A percentile compares a stretch with the other conserved stretches of the same genome.
Evolutionary conservation across 345 rosid species (phyloP).

Genomic region (Moricandia arvensis): DNA sequence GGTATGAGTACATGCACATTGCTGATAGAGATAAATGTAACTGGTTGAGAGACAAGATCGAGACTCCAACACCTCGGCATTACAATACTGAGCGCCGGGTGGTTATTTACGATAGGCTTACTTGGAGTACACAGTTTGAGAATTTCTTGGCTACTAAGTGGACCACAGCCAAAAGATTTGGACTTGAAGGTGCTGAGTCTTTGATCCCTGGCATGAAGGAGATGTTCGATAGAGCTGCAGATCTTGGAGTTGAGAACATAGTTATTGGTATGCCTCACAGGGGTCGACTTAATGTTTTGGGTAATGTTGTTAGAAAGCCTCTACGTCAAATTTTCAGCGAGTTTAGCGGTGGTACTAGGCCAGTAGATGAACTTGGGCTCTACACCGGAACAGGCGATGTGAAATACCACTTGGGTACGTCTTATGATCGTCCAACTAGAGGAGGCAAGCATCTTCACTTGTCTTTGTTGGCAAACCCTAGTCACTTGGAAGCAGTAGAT

Average conservation of each 20-base stretch:
- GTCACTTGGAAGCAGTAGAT: conserved; percentile 88
- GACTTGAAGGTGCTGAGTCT: conserved; percentile 92
- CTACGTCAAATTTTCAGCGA: conserved; percentile 78
- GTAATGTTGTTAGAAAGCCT: conserved; percentile 79
- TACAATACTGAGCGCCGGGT: conserved; percentile 64
- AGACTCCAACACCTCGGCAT: conserved; percentile 73
- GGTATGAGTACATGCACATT: conserved; percentile 83
- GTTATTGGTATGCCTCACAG: conserved; percentile 84
- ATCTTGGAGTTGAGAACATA: conserved; percentile 81
- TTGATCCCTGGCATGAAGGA: conserved; percentile 90
- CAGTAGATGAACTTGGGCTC: conserved; percentile 75
- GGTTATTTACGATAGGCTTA: conserved; percentile 77
- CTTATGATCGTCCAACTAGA: conserved; percentile 85
- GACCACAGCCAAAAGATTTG: conserved; percentile 86
- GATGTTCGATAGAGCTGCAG: conserved; percentile 76
- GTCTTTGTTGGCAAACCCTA: conserved; percentile 84
- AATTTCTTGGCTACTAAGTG: conserved; percentile 85
- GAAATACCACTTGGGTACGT: conserved; percentile 81
- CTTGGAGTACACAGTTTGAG: conserved; percentile 84
- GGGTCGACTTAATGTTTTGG: conserved; percentile 76
- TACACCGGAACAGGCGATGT: conserved; percentile 89
- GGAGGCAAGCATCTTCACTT: conserved; percentile 84
- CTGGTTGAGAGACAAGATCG: conserved; percentile 86
- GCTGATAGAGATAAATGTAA: conserved; percentile 77
- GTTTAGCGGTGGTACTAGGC: conserved; percentile 79